Evolutionary conservation across 2,329 filamentous ascomycete genomes (phyloP).

Genomic region (Neonectria faginata): DNA sequence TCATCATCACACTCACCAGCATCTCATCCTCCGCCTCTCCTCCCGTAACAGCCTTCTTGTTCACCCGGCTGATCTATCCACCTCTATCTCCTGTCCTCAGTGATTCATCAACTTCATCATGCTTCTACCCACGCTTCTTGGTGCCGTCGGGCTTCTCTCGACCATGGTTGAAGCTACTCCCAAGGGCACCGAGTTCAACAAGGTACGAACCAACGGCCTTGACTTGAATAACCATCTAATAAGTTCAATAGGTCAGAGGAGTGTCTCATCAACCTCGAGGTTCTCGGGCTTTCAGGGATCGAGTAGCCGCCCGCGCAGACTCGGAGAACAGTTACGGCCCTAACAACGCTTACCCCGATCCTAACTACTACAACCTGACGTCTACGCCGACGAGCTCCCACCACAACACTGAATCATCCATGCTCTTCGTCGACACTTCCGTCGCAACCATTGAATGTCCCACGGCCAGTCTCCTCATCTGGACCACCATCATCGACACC

Average conservation of each 20-base stretch:
- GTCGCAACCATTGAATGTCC: conserved; percentile 38
- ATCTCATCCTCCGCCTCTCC: conserved; percentile 24
- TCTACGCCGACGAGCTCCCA: conserved; percentile 26
- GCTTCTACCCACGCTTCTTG: conserved; percentile 41
- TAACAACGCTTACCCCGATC: conserved; percentile 15
- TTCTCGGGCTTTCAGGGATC: conserved; percentile 4
- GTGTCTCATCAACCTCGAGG: not conserved
- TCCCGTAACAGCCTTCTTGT: conserved; percentile 28
- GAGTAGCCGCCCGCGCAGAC: conserved; percentile 22
- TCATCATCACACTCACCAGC: conserved; percentile 40
- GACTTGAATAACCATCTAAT: conserved; percentile 22
- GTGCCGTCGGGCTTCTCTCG: conserved; percentile 44
- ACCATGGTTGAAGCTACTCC: conserved; percentile 45
- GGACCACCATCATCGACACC: conserved; percentile 50
- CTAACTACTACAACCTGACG: conserved; percentile 6
- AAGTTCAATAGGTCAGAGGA: conserved; percentile 18
- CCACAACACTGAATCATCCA: not conserved
- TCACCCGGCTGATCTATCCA: conserved; percentile 25
- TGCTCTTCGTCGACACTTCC: conserved; percentile 17
- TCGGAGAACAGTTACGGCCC: not conserved
- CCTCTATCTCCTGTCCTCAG: conserved; percentile 4
- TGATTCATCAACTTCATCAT: conserved; percentile 31
- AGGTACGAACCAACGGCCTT: conserved; percentile 29
- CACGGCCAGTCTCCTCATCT: conserved; percentile 41
- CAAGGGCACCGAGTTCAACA: conserved; percentile 29